Evolutionary conservation across 768 basidiomycete genomes (phyloP).

Genomic region (Cystofilobasidium macerans): DNA sequence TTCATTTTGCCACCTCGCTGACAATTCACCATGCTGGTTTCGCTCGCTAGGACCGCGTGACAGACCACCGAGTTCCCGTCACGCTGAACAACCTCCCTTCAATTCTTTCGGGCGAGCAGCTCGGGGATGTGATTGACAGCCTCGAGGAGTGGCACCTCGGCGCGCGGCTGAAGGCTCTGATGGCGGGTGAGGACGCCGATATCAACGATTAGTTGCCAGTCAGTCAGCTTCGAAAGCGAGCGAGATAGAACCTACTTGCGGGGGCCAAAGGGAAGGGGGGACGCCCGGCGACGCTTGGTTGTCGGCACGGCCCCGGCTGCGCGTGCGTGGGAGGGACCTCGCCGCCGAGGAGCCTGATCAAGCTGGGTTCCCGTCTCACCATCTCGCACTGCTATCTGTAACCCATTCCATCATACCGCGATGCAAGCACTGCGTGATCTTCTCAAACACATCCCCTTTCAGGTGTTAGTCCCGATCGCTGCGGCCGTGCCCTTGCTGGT

Average conservation of each 20-base stretch:
- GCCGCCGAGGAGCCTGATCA: no score
- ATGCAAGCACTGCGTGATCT: no score
- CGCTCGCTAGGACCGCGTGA: conserved; percentile 62
- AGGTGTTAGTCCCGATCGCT: neutral
- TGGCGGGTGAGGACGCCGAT: conserved; percentile 36
- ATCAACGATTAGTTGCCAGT: conserved; percentile 32
- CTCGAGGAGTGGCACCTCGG: conserved; percentile 35
- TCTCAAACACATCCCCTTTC: neutral
- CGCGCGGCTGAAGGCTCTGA: conserved; percentile 36
- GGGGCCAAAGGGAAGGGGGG: no score
- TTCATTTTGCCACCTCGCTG: neutral
- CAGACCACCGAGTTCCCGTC: conserved; percentile 78
- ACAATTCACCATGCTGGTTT: neutral
- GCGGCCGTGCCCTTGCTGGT: neutral
- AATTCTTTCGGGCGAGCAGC: conserved; percentile 41
- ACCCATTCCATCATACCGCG: no score
- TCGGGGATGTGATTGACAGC: conserved; percentile 36
- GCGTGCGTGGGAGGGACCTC: no score
- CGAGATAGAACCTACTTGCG: neutral
- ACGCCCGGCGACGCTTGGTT: no score
- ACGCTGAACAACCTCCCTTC: conserved; percentile 46
- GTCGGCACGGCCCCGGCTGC: no score
- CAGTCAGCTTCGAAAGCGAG: no score
- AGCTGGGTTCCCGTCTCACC: no score
- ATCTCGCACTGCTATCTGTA: no score